These are phyloP conservation scores for Moesziomyces antarcticus DNA, from an alignment of 1,284 basidiomycete genomes.

Conservation along the genomic window DNA sequence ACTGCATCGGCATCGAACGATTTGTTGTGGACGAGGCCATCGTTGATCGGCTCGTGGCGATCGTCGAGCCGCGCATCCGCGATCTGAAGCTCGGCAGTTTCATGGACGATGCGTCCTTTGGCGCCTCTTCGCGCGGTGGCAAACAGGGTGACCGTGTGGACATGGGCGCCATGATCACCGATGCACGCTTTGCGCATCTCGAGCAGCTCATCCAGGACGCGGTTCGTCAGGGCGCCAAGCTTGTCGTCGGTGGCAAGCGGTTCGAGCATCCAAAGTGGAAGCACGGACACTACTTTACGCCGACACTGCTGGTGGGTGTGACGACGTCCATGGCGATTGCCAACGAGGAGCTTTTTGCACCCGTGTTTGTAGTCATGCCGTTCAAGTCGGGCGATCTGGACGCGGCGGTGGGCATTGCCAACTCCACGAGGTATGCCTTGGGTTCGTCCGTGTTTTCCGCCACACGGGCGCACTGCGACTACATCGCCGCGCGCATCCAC, in stretches of 20 bases:
- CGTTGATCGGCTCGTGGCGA: conserved; percentile 76
- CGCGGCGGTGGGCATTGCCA: conserved; percentile 85
- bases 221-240: conserved; percentile 76
- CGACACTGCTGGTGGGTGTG: conserved; percentile 87
- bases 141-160: conserved; percentile 71
- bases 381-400: conserved; percentile 77
- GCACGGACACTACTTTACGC: conserved; percentile 82
- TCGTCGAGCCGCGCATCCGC: conserved; percentile 49
- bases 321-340: conserved; percentile 69
- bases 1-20: conserved; percentile 90
- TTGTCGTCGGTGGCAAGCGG: conserved; percentile 77
- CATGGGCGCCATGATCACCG: conserved; percentile 82
- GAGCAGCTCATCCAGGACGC: conserved; percentile 80
- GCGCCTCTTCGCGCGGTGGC: conserved; percentile 1
- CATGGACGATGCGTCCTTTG: conserved; percentile 60
- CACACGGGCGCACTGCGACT: conserved; percentile 77
- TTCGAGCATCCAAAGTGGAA: conserved; percentile 75
- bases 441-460: conserved; percentile 95
- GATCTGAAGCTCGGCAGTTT: conserved; percentile 54
- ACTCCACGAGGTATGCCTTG: conserved; percentile 87
- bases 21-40: conserved; percentile 83
- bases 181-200: conserved; percentile 76
- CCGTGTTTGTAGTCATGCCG: conserved; percentile 63
- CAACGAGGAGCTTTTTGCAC: conserved; percentile 61
- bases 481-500: conserved; percentile 81